These are phyloP conservation scores for Smittium mucronatum DNA, from an alignment of 371 early-diverging fungal species.

Conservation along the genomic window DNA sequence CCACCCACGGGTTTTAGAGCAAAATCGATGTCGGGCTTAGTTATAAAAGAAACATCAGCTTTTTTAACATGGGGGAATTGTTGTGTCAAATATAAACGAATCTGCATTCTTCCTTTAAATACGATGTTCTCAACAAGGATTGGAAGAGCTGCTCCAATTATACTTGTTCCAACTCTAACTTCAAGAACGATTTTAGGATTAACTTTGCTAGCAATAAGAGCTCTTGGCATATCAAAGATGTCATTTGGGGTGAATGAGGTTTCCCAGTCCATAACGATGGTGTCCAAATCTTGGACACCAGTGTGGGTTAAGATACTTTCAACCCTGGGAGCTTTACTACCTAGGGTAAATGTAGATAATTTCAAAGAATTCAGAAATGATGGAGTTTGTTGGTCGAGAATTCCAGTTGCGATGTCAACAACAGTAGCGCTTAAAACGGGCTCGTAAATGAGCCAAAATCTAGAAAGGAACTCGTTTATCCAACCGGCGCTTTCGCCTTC, in stretches of 20 bases:
- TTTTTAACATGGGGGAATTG: slow-evolving; percentile 79
- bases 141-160: slow-evolving; percentile 80
- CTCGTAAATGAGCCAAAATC: slow-evolving; percentile 93
- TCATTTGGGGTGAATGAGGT: slow-evolving; percentile 82
- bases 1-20: slow-evolving; percentile 81
- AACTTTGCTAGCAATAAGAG: slow-evolving; percentile 43
- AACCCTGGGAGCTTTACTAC: slow-evolving; percentile 86
- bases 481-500: slow-evolving; percentile 82
- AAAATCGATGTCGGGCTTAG: slow-evolving; percentile 85
- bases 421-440: slow-evolving; percentile 71
- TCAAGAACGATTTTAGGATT: slow-evolving; percentile 91
- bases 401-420: slow-evolving; percentile 53
- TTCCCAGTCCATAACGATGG: slow-evolving; percentile 87
- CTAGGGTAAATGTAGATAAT: slow-evolving; percentile 90
- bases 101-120: slow-evolving; percentile 66
- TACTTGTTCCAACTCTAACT: slow-evolving; percentile 77
- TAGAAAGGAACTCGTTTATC: slow-evolving; percentile 82
- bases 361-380: slow-evolving; percentile 78
- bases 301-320: slow-evolving; percentile 69
- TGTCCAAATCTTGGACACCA: slow-evolving; percentile 53
- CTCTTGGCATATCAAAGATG: slow-evolving; percentile 44
- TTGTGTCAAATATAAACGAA: slow-evolving; percentile 67
- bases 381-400: slow-evolving; percentile 67
- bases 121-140: slow-evolving; percentile 84
- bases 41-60: slow-evolving; percentile 74